Evolutionary conservation across 345 rosid species (phyloP).

Genomic region (Gossypium arboreum): DNA sequence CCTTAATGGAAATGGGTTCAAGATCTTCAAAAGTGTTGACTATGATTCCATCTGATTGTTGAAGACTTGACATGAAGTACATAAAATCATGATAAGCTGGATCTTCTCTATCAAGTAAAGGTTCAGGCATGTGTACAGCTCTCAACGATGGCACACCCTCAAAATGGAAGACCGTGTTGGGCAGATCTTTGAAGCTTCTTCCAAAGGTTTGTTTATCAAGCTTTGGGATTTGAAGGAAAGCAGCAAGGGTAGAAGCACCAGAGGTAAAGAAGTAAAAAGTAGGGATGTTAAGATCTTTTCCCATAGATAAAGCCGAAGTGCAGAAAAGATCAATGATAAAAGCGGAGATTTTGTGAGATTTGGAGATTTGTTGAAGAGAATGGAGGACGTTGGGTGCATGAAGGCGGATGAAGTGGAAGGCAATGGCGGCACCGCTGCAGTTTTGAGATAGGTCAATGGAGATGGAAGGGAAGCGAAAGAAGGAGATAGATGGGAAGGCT

Average conservation of each 20-base stretch:
- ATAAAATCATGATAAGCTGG: constrained; percentile 23
- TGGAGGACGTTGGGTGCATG: constrained; percentile 21
- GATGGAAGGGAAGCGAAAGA: constrained; percentile 30
- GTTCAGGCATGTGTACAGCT: constrained; percentile 18
- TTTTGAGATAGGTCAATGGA: not conserved
- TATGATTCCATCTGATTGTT: constrained; percentile 33
- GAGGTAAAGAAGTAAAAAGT: constrained; percentile 29
- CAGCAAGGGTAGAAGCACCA: constrained; percentile 22
- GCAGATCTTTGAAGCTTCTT: constrained; percentile 12
- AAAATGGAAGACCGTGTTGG: not conserved
- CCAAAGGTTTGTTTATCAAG: not conserved
- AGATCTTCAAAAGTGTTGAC: constrained; percentile 33
- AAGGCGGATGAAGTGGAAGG: constrained; percentile 22
- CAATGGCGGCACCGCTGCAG: not conserved
- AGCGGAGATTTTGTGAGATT: constrained; percentile 21
- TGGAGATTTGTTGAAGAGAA: constrained; percentile 20
- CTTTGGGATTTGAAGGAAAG: constrained; percentile 20
- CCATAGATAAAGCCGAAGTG: constrained; percentile 19
- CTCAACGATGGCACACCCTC: constrained; percentile 30
- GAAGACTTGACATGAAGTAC: constrained; percentile 13
- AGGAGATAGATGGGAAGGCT: constrained; percentile 26
- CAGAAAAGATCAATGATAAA: constrained; percentile 33
- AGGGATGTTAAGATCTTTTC: constrained; percentile 26
- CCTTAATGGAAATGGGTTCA: constrained; percentile 26
- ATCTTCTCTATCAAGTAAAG: constrained; percentile 21